Conservation (phyloP, 495 filamentous ascomycete genomes). For the Penicillium verhagenii region DNA sequence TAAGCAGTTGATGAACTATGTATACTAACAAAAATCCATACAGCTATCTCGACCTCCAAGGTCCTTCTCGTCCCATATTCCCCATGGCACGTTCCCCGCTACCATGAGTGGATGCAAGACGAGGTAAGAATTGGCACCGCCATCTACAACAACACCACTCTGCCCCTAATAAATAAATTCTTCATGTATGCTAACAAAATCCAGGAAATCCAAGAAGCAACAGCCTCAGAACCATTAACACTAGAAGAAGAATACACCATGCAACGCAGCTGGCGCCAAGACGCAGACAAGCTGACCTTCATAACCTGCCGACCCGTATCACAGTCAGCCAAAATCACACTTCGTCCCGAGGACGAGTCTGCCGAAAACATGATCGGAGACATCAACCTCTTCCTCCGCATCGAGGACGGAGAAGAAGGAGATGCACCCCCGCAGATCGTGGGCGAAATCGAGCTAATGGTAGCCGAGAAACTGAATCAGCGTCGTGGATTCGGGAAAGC, state of each 20-base stretch:
- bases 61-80: slow-evolving; percentile 83
- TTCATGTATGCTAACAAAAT: not conserved
- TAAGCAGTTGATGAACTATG: too few species aligned
- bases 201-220: slow-evolving; percentile 77
- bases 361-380: slow-evolving; percentile 73
- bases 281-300: slow-evolving; percentile 56
- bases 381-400: slow-evolving; percentile 77
- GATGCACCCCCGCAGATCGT: slow-evolving; percentile 44
- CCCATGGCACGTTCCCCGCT: slow-evolving; percentile 72
- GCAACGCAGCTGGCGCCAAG: slow-evolving; percentile 76
- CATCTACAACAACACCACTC: not conserved
- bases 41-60: slow-evolving; percentile 64
- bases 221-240: slow-evolving; percentile 77
- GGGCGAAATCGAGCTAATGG: slow-evolving; percentile 89
- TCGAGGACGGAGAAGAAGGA: slow-evolving; percentile 45
- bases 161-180: not conserved
- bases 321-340: slow-evolving; percentile 11
- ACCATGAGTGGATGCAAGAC: slow-evolving; percentile 91
- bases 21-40: not conserved
- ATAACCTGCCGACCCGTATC: slow-evolving; percentile 37
- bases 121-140: slow-evolving; percentile 49
- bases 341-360: slow-evolving; percentile 47
- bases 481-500: slow-evolving; percentile 65
- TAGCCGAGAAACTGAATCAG: slow-evolving; percentile 60
- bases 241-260: slow-evolving; percentile 80